phyloP scores from a whole-genome alignment of 2,329 filamentous ascomycete genomes.

The Periconia sp. region DNA sequence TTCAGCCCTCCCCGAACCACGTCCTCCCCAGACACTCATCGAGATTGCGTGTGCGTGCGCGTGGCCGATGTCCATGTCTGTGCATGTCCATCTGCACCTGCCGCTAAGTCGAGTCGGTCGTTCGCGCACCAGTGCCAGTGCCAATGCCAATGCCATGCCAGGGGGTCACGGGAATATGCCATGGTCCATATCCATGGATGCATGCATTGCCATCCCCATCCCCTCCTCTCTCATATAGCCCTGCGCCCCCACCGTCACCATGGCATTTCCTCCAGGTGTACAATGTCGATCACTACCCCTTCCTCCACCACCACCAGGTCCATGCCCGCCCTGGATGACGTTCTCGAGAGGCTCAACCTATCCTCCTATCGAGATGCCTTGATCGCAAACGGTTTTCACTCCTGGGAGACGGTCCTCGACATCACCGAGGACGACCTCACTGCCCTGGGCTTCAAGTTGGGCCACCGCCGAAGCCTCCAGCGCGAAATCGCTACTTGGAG shows the following conservation, averaged over 20 bases:
- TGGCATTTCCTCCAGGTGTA: neutral
- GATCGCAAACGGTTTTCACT: slow-evolving; percentile 39
- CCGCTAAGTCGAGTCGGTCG: too few species aligned
- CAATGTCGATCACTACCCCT: slow-evolving; percentile 28
- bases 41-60: too few species aligned
- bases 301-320: slow-evolving; percentile 11
- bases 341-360: slow-evolving; percentile 37
- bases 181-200: too few species aligned
- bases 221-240: neutral
- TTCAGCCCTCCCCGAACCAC: neutral
- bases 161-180: neutral
- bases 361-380: slow-evolving; percentile 30
- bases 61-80: too few species aligned
- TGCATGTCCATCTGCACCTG: too few species aligned
- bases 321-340: slow-evolving; percentile 25
- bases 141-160: neutral
- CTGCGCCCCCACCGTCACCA: neutral
- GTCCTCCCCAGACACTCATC: too few species aligned
- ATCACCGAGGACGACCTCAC: slow-evolving; percentile 45
- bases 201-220: neutral
- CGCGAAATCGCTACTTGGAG: slow-evolving; percentile 44
- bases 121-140: too few species aligned
- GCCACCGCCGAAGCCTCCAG: slow-evolving; percentile 42
- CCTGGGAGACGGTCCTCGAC: slow-evolving; percentile 43
- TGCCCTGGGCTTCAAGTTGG: slow-evolving; percentile 42